Conservation (phyloP, 2,329 filamentous ascomycete species). For the Calonectria ilicicola region DNA sequence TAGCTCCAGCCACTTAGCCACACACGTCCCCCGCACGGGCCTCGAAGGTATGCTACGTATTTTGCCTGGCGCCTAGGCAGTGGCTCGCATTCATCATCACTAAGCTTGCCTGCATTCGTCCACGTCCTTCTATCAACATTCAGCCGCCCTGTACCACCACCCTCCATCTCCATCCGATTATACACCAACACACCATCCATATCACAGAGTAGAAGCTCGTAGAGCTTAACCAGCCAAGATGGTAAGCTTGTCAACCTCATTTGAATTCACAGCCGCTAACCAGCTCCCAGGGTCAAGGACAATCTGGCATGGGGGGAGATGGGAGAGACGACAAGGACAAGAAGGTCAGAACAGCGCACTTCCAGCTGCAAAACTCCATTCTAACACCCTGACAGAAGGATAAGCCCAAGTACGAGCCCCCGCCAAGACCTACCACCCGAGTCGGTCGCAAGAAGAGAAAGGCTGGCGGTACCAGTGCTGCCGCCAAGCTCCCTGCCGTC, state of each 20-base stretch:
- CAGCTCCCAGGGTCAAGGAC: slow-evolving; percentile 76
- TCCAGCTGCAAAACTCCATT: neutral
- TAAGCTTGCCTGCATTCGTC: slow-evolving; percentile 43
- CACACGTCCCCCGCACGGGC: slow-evolving; percentile 44
- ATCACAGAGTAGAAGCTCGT: slow-evolving; percentile 36
- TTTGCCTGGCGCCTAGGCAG: slow-evolving; percentile 57
- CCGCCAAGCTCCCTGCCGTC: slow-evolving; percentile 93
- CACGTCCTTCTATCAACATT: slow-evolving; percentile 39
- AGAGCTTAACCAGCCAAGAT: slow-evolving; percentile 49
- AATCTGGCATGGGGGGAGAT: slow-evolving; percentile 89
- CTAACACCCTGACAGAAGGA: slow-evolving; percentile 78
- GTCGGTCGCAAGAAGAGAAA: slow-evolving; percentile 99
- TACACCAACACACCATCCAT: slow-evolving; percentile 13
- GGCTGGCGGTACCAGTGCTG: slow-evolving; percentile 90
- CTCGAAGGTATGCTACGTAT: slow-evolving; percentile 55
- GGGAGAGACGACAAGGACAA: slow-evolving; percentile 91
- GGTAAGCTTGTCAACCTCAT: slow-evolving; percentile 42
- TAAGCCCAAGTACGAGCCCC: slow-evolving; percentile 99
- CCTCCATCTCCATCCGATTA: slow-evolving; percentile 22
- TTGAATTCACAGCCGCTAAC: slow-evolving; percentile 30
- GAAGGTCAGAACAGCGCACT: slow-evolving; percentile 72
- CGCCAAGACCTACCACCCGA: slow-evolving; percentile 94
- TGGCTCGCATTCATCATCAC: slow-evolving; percentile 49
- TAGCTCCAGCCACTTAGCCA: neutral
- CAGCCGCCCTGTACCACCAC: slow-evolving; percentile 32